phyloP scores from a whole-genome alignment of 768 basidiomycete species.

The Epithele typhae region DNA sequence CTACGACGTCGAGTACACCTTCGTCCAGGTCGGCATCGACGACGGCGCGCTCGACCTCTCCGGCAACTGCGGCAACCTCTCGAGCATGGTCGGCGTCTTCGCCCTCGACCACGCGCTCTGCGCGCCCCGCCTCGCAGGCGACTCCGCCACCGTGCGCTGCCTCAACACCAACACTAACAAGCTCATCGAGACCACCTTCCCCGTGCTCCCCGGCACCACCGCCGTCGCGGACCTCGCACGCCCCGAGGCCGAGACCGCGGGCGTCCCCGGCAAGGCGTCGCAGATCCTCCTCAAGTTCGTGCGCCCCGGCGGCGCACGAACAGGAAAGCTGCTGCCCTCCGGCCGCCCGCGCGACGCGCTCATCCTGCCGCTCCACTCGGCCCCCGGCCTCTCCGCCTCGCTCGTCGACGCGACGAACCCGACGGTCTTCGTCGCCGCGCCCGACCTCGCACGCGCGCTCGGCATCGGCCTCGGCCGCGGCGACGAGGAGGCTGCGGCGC shows the following conservation, averaged over 20 bases:
- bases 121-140: constrained; percentile 13
- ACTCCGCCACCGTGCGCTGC: constrained; percentile 44
- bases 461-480: constrained; percentile 24
- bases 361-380: constrained; percentile 8
- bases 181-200: constrained; percentile 65
- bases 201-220: constrained; percentile 34
- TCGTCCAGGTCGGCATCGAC: constrained; percentile 51
- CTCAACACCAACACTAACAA: constrained; percentile 75
- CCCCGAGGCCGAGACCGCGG: constrained; percentile 55
- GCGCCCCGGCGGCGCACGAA: constrained; percentile 62
- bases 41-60: constrained; percentile 60
- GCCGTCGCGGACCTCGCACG: constrained; percentile 37
- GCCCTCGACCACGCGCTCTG: constrained; percentile 65
- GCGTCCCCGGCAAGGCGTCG: constrained; percentile 63
- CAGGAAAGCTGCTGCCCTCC: constrained; percentile 67
- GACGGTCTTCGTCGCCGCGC: constrained; percentile 53
- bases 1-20: constrained; percentile 67
- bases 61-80: constrained; percentile 75
- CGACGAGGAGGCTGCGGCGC: no score
- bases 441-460: constrained; percentile 39
- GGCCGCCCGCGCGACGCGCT: constrained; percentile 45
- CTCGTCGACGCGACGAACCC: constrained; percentile 76
- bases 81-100: constrained; percentile 69
- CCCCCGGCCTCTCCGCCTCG: constrained; percentile 31
- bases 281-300: constrained; percentile 64